Evolutionary conservation across 345 rosid species (phyloP).

Genomic region (Streptanthus diversifolius): DNA sequence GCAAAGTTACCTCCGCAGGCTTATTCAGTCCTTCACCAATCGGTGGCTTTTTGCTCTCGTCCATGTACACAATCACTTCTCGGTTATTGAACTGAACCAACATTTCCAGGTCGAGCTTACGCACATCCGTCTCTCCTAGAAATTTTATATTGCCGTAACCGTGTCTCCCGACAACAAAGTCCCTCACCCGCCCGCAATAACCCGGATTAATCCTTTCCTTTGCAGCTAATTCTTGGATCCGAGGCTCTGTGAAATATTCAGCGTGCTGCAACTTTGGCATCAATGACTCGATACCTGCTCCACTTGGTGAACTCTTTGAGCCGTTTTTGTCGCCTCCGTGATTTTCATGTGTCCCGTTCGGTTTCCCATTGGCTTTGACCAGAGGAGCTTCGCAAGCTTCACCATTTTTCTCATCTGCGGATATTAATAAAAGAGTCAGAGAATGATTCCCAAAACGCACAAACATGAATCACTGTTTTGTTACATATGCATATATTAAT

Average conservation of each 20-base stretch:
- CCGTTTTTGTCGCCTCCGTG: constrained; percentile 45
- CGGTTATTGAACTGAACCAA: constrained; percentile 78
- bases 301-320: constrained; percentile 52
- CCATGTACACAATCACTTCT: constrained; percentile 95
- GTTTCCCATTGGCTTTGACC: constrained; percentile 44
- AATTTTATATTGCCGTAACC: constrained; percentile 88
- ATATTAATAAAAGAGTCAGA: constrained; percentile 1
- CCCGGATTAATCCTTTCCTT: constrained; percentile 84
- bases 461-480: background rate
- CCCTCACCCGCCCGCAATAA: constrained; percentile 63
- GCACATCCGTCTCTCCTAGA: constrained; percentile 81
- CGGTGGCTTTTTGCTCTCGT: constrained; percentile 84
- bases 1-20: constrained; percentile 91
- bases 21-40: constrained; percentile 92
- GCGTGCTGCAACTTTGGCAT: constrained; percentile 83
- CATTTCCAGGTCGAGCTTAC: constrained; percentile 73
- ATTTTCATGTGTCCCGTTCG: constrained; percentile 50
- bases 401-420: constrained; percentile 46
- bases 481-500: background rate
- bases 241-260: constrained; percentile 91
- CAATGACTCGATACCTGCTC: constrained; percentile 78
- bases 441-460: background rate
- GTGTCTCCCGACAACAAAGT: constrained; percentile 82
- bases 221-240: constrained; percentile 87
- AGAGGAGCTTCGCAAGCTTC: constrained; percentile 36